Evolutionary conservation across 257 asterid species (phyloP), one percentile per base, ranked within the genome.

Genomic region (Solanum pinnatisectum): DNA sequence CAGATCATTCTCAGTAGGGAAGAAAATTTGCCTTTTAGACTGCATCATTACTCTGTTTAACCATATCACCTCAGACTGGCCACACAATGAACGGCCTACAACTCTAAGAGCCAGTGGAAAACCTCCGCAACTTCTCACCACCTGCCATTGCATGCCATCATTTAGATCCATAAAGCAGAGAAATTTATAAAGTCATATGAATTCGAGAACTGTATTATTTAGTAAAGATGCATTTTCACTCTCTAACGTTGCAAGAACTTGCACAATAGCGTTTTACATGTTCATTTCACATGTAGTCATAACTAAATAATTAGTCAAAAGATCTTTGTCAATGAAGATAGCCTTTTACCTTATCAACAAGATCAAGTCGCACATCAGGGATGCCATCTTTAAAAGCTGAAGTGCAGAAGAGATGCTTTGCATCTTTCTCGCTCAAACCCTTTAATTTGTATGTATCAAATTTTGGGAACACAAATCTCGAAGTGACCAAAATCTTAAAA

Each of bases 101-200:
- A 89, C 93, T 85, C 40, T 88, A 84, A 91, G 92, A 60, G 93
- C 93, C 85, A 91, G 63, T 5, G 93, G 93, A 46, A 87, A 89
- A 84, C 93, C 90, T 2, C 90, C 88, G 67, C 93, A 91, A 18
- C 87, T 60, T 84, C 74, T 90, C 72, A 89, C 90, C 84, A 87
- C 90, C 93, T 91, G 87, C 74, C 46, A 81, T 56, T 22, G 11
- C 5, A 70, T 67, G 14, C 40, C 25, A 36, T 22, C 67, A 65
- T 56, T 63, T 63, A 84, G 65, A 40, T 68, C 77, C 83, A 71
- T 4, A 37, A 42, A 67, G 42, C 35, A 67, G 36, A 85, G 36
- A 67, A 30, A 25, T 85, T 37, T 63, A 32, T 25, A 6, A 27
- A 39, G 5, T 27, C 15, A 39, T 11, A 67, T 2, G 39, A 85